Evolutionary conservation across 345 rosid species (phyloP), one percentile per base, ranked within the genome.

Genomic region (Populus davidiana): DNA sequence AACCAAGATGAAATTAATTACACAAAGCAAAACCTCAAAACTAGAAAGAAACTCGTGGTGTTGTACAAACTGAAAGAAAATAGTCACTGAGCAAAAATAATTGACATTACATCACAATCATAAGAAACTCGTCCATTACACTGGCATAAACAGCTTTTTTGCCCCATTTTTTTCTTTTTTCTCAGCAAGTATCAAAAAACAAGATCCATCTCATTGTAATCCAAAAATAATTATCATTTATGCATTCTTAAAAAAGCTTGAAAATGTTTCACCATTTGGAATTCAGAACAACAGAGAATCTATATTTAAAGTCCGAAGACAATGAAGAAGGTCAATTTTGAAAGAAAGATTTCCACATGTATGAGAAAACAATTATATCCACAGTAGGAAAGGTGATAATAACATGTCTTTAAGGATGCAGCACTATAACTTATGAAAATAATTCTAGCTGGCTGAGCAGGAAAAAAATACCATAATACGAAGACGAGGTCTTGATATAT

Each of bases 401-500:
- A 29, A 3, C 33, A 49, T 20, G 35, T 54, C 74, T 39, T 5
- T 8, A 23, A 69, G 10, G 29, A 41, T 31, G 43, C 21, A 9
- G 43, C 4, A 13, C 8, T 18, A 67, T 39, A 66, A 23, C 18
- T 39, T 72, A 50, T 17, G 12, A 64, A 75, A 72, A 43, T 70
- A 21, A 56, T 27, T 63, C 27, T 49, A 52, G 25, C 6, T 36
- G 71, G n/a, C 61, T 27, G 31, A n/a, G 76, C 69, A 36, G 77
- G 69, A 74, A 25, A 73, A 5, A 79, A 44, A 35, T 90, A 96
- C 99, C 97, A 96, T 94, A 56, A 96, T 87, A 63, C 96, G 94
- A 76, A 96, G 85, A 41, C 98, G 90, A 79, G 83, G 88, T 86
- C 92, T 88, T 41, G 90, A 78, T 66, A 81, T 80, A 80, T 91